Base-by-base conservation (phyloP, 2,329 filamentous ascomycete genomes). In the Claviceps sp. region DNA sequence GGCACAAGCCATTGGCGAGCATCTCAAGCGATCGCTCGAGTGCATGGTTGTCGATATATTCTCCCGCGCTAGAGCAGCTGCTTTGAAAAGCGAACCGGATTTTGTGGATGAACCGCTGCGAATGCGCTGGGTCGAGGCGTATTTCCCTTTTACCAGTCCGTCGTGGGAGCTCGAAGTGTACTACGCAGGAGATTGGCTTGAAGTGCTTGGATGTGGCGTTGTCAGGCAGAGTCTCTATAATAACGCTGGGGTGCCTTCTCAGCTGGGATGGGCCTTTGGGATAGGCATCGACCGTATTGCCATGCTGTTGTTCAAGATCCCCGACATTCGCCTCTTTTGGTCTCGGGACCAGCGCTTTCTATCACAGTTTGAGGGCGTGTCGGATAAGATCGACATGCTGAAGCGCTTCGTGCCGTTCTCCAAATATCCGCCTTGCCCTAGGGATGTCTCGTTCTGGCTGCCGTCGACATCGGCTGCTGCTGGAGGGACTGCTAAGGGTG, bases 261-360 rank as follows among this genome's bases (percentile, higher is more conserved):
- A 87, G 62, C 69, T 95, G 2, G 91, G 90, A 5, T 98, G 93
- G 93, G 93, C 93, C 1, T 98, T 97, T 68, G 93, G 93, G 39
- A 75, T 97, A 17, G 93, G 93, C 2, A 78, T 98, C 30, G 93
- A 98, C 68, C 82, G 93, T 55, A 91, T 98, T 56, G 91, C 93
- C 55, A 98, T 98, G 93, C 79, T 98, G 39, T 80, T 98, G 24
- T 98, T 96, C 73, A 85, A 87, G 54, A 95, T 98, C 54, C 89
- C 90, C 0, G 93, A 98, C 64, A 98, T 98, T 59, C 84, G 93
- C 13, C 81, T 97, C 4, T 97, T 98, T 73, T 98, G 93, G 93
- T 94, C 87, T 37, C 73, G 75, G 51, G 93, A 98, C 65, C 64
- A 76, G 60, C 81, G 93, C 8, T 98, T 98, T 70, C 70, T 95